Percentiles rank a stretch among this genome's conserved stretches.
These are phyloP conservation scores for Hygrocybe coccinea DNA, from an alignment of 768 basidiomycete genomes.

Conservation along the genomic window DNA sequence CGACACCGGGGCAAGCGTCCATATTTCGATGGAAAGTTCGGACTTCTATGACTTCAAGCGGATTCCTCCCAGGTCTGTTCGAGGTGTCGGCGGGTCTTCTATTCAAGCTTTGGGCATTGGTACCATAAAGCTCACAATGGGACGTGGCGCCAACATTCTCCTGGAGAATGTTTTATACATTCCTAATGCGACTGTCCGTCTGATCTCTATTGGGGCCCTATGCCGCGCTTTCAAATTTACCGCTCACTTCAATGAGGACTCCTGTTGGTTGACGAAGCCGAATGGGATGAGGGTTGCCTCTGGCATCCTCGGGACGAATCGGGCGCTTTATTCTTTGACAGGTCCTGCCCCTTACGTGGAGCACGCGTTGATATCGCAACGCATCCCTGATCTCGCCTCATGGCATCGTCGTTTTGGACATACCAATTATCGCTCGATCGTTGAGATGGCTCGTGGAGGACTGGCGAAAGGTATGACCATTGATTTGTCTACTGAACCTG, in stretches of 20 bases:
- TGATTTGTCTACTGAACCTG: constrained; percentile 9
- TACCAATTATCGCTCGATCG: constrained; percentile 8
- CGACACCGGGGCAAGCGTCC: constrained; percentile 10
- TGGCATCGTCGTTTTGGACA: constrained; percentile 20
- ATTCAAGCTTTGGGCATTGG: constrained; percentile 17
- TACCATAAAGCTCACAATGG: constrained; percentile 13
- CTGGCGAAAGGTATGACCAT: constrained; percentile 16
- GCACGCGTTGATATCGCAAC: constrained; percentile 2
- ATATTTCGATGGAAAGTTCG: constrained; percentile 11
- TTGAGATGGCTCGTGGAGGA: constrained; percentile 4
- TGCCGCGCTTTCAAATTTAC: background rate
- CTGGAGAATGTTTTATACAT: constrained; percentile 8
- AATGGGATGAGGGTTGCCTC: constrained; percentile 7
- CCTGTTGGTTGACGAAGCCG: background rate
- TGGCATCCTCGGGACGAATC: background rate
- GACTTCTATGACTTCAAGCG: constrained; percentile 14
- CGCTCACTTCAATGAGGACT: constrained; percentile 3
- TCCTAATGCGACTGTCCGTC: constrained; percentile 9
- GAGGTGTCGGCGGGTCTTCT: constrained; percentile 14
- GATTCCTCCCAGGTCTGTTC: constrained; percentile 9
- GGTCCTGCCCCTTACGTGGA: background rate
- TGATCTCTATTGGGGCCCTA: constrained; percentile 17
- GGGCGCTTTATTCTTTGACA: constrained; percentile 8
- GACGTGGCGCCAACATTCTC: constrained; percentile 2
- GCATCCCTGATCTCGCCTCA: constrained; percentile 7